These are phyloP conservation scores for Cystobasidium sp. DNA, from an alignment of 1,284 basidiomycete species.

Conservation along the genomic window DNA sequence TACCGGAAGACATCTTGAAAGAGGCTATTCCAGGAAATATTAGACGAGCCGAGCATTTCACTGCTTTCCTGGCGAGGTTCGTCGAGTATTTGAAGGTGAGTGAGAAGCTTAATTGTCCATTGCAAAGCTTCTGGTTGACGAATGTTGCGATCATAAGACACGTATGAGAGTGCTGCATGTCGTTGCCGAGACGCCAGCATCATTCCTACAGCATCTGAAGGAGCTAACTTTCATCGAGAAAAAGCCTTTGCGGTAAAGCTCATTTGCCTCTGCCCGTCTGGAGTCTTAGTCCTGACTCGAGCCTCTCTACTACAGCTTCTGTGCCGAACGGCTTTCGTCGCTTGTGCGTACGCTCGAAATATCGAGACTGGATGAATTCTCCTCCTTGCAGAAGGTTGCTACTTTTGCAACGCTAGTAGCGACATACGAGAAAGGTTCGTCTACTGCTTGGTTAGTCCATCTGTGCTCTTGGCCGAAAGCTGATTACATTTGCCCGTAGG, in stretches of 20 bases:
- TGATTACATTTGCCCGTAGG: constrained; percentile 62
- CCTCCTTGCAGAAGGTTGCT: constrained; percentile 91
- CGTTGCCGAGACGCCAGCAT: constrained; percentile 98
- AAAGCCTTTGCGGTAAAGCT: constrained; percentile 79
- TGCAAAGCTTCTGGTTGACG: constrained; percentile 43
- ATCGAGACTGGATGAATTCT: constrained; percentile 86
- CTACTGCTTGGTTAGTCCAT: not conserved
- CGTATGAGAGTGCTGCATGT: constrained; percentile 98
- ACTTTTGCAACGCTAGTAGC: constrained; percentile 95
- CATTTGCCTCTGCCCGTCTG: not conserved
- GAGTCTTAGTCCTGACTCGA: not conserved
- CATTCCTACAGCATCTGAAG: constrained; percentile 96
- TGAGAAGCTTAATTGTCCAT: not conserved
- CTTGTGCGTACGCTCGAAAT: constrained; percentile 91
- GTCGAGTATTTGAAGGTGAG: constrained; percentile 95
- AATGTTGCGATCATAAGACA: constrained; percentile 64
- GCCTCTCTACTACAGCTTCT: constrained; percentile 69
- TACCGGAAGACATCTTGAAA: constrained; percentile 91
- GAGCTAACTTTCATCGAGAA: constrained; percentile 99
- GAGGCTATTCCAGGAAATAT: constrained; percentile 99
- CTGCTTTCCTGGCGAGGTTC: constrained; percentile 96
- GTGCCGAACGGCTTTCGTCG: constrained; percentile 92
- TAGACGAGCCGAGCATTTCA: constrained; percentile 97
- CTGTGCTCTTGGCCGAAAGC: not conserved
- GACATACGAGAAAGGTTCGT: constrained; percentile 91